Percentiles rank a stretch among this genome's conserved stretches.
phyloP scores from a whole-genome alignment of 441 rosid genomes.

The Pelargonium citronellum region DNA sequence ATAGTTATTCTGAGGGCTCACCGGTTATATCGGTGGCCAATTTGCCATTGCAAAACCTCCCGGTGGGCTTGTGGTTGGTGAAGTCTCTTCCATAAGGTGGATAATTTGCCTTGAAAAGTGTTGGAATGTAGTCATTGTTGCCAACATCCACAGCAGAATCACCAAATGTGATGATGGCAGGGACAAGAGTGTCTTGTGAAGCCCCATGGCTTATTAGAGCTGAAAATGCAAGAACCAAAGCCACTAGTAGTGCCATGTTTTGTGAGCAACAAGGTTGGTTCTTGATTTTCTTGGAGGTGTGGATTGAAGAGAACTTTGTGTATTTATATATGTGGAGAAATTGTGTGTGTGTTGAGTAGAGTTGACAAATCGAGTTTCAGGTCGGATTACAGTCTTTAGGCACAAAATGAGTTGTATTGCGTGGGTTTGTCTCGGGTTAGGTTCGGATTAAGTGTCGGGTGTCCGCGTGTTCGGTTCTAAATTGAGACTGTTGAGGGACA shows the following conservation, averaged over 20 bases:
- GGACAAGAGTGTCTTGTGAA: slow-evolving; percentile 63
- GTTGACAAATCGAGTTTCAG: no score
- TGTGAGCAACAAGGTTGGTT: no score
- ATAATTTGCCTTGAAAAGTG: slow-evolving; percentile 67
- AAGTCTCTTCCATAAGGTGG: slow-evolving; percentile 94
- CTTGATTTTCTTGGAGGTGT: no score
- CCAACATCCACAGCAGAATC: slow-evolving; percentile 87
- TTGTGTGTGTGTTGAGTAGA: no score
- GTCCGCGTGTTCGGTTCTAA: no score
- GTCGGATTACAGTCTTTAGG: no score
- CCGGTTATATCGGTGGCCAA: slow-evolving; percentile 83
- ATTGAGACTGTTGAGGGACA: no score
- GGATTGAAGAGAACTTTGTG: no score
- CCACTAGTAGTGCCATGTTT: neutral
- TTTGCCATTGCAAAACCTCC: slow-evolving; percentile 91
- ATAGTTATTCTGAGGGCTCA: slow-evolving; percentile 16
- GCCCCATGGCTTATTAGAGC: slow-evolving; percentile 16
- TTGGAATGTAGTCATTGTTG: slow-evolving; percentile 75
- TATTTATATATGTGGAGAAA: no score
- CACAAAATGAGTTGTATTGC: no score
- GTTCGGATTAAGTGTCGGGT: no score
- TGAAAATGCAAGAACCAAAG: slow-evolving; percentile 27
- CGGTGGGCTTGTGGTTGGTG: slow-evolving; percentile 56
- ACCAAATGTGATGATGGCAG: slow-evolving; percentile 69
- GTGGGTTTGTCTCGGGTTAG: no score